phyloP scores from a whole-genome alignment of 805 yeast species.

The Scheffersomyces amazonensis region DNA sequence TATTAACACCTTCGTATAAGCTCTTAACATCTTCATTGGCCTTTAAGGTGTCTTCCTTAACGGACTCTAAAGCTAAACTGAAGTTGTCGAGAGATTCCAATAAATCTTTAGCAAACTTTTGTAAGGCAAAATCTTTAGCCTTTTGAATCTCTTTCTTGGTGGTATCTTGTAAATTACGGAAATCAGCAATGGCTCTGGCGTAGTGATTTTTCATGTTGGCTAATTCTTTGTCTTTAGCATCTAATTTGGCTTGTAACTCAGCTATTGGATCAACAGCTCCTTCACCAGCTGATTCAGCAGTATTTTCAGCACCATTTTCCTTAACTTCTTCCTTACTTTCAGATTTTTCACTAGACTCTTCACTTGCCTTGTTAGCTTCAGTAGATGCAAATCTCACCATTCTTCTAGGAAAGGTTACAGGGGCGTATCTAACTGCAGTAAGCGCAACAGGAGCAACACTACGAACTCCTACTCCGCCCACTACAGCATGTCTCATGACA shows the following conservation, averaged over 20 bases:
- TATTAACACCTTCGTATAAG: constrained; percentile 82
- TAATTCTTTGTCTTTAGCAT: constrained; percentile 64
- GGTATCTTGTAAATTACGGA: constrained; percentile 87
- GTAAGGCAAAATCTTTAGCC: constrained; percentile 86
- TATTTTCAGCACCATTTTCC: too few relatives aligned
- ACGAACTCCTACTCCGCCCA: too few relatives aligned
- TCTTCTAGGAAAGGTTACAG: constrained; percentile 1
- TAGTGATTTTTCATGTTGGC: constrained; percentile 82
- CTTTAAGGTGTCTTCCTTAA: constrained; percentile 58
- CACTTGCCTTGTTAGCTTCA: constrained; percentile 9
- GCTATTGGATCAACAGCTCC: constrained; percentile 17
- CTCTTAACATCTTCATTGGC: constrained; percentile 64
- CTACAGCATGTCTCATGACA: constrained; percentile 14
- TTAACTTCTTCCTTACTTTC: constrained; percentile 3
- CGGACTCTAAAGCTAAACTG: constrained; percentile 77
- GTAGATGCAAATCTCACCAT: constrained; percentile 16
- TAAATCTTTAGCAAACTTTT: constrained; percentile 86
- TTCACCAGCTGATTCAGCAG: constrained; percentile 9
- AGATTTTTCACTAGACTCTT: constrained; percentile 9
- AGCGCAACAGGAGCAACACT: constrained; percentile 9
- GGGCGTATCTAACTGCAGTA: constrained; percentile 11
- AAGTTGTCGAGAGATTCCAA: constrained; percentile 89
- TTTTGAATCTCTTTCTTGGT: constrained; percentile 84
- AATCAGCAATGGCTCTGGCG: constrained; percentile 84
- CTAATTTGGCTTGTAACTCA: constrained; percentile 51